Evolutionary conservation across 331 rosid genomes (phyloP).

Genomic region (Telfairia occidentalis): DNA sequence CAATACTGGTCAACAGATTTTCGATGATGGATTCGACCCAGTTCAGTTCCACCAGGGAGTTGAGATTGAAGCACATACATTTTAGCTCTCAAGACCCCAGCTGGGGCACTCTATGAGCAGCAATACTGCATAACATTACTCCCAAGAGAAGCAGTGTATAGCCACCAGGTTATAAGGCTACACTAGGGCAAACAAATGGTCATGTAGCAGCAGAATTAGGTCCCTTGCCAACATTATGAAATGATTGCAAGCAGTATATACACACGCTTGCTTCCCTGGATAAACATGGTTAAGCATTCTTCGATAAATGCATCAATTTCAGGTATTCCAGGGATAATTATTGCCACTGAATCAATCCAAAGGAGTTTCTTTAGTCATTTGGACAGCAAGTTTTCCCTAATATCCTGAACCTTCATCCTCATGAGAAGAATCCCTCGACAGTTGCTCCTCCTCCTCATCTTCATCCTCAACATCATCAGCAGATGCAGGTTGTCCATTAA

Average conservation of each 20-base stretch:
- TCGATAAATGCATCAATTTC: constrained; percentile 8
- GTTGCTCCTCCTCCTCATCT: constrained; percentile 39
- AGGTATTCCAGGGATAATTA: not conserved
- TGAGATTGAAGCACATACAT: not conserved
- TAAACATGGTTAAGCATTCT: constrained; percentile 4
- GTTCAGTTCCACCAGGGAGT: not conserved
- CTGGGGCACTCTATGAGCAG: constrained; percentile 7
- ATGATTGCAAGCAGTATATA: constrained; percentile 3
- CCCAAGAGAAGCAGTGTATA: not conserved
- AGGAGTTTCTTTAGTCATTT: constrained; percentile 4
- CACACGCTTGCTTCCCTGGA: constrained; percentile 4
- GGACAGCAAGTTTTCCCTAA: not conserved
- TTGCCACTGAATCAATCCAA: not conserved
- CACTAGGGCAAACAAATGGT: constrained; percentile 4
- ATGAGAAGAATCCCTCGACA: constrained; percentile 32
- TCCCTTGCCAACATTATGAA: not conserved
- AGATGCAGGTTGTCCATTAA: constrained; percentile 72
- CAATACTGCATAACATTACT: not conserved
- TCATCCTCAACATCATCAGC: constrained; percentile 57
- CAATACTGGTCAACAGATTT: not conserved
- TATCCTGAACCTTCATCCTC: constrained; percentile 14
- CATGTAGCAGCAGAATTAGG: not conserved
- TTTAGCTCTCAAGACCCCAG: constrained; percentile 3
- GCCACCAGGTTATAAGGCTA: not conserved
- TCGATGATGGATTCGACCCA: not conserved